Base-by-base conservation (phyloP, 495 filamentous ascomycete species). In the Lophiostoma macrostomum region DNA sequence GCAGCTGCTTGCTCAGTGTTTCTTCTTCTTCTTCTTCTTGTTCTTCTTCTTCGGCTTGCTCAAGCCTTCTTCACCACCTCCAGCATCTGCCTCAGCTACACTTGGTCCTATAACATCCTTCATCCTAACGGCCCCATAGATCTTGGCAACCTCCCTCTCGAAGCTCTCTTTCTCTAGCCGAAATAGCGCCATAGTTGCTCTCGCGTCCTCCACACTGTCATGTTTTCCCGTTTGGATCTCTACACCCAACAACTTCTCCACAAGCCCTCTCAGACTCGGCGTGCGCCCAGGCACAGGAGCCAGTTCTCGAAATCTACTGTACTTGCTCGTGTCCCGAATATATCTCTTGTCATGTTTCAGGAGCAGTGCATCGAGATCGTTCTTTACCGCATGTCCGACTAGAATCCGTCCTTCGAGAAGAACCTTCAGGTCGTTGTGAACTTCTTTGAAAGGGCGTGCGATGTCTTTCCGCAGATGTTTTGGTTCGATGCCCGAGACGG, bases 171-270 rank as follows among this genome's bases (percentile, higher is more conserved):
- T 97, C 56, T 86, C 81, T 40, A 79, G 76, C 54, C 86, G 74
- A 63, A 94, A 96, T 37, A 97, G 69, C 37, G 87, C 72, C 89
- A 98, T 96, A 5, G 88, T 82, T 22, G 86, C 89, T 60, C 88
- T 71, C 1, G 93, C 91, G 76, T 98, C 93, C 72, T 96, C 90
- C 37, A 96, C 77, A 69, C 78, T 86, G 52, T 67, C 83, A 73
- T 88, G 85, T 41, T 78, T 74, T 8, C 89, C 89, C 3, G 67
- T 73, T 64, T 96, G 91, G 39, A 97, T 94, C 46, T 89, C 87
- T 19, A 94, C 67, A 0, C 88, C 89, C 19, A 96, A 67, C 22
- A 94, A 71, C 67, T 91, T 82, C 58, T 79, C 78, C 10, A 87
- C 88, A 55, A 97, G 68, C 49, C 81, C 78, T 65, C 83, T 83